These are phyloP conservation scores for Escovopsis sp. DNA, from an alignment of 2,329 filamentous ascomycete genomes.

Conservation along the genomic window DNA sequence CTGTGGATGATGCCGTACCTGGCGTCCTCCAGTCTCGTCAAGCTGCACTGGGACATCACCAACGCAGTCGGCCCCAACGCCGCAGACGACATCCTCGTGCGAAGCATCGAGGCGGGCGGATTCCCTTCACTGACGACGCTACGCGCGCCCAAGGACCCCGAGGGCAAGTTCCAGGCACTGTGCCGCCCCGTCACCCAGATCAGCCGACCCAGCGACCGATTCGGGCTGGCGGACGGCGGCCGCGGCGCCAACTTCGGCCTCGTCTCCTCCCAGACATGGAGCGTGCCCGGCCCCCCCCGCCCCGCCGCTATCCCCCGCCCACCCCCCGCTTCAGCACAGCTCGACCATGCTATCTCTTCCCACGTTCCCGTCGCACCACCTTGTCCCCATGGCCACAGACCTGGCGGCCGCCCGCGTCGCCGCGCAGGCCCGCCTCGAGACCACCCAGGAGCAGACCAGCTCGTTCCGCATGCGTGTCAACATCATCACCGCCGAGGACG, in stretches of 20 bases:
- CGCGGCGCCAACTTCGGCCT: slow-evolving; percentile 1
- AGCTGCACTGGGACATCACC: slow-evolving; percentile 51
- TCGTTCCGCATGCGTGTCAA: slow-evolving; percentile 42
- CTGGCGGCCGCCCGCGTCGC: slow-evolving; percentile 39
- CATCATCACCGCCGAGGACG: slow-evolving; percentile 40
- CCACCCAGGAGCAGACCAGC: slow-evolving; percentile 30
- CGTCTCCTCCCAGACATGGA: slow-evolving; percentile 6
- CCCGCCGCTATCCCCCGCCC: slow-evolving; percentile 11
- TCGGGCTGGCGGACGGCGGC: slow-evolving; percentile 17
- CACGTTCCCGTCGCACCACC: slow-evolving; percentile 9
- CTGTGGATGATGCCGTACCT: slow-evolving; percentile 51
- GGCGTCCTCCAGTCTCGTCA: slow-evolving; percentile 35
- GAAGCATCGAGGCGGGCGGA: slow-evolving; percentile 42
- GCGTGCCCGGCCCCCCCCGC: slow-evolving; percentile 11
- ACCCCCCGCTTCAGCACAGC: slow-evolving; percentile 18
- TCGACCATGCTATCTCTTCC: slow-evolving; percentile 20
- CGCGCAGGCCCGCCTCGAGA: slow-evolving; percentile 50
- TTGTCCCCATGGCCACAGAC: slow-evolving; percentile 23
- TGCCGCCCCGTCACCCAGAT: slow-evolving; percentile 46
- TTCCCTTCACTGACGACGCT: slow-evolving; percentile 47
- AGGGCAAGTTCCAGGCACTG: slow-evolving; percentile 52
- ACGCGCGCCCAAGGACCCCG: slow-evolving; percentile 52
- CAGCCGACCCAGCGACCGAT: slow-evolving; percentile 35
- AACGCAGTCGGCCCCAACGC: slow-evolving; percentile 26
- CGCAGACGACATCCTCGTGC: slow-evolving; percentile 48